Conservation (phyloP, 2,329 filamentous ascomycete genomes). For the Incumbomyces delicatus region DNA sequence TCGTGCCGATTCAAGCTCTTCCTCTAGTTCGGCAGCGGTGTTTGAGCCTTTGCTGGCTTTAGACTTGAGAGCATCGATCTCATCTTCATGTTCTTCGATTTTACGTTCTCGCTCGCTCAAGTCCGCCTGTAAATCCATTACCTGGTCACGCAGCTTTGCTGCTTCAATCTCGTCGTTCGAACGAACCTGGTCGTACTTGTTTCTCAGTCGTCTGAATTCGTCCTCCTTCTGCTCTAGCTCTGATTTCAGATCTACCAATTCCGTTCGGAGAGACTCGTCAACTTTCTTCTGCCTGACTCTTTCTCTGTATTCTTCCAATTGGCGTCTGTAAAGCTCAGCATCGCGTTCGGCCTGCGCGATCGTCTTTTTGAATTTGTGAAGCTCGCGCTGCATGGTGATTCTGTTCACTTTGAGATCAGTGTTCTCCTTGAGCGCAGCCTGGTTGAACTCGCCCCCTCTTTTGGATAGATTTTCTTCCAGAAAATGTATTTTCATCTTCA, state of each 20-base stretch:
- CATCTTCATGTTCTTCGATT: constrained; percentile 65
- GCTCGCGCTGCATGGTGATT: constrained; percentile 77
- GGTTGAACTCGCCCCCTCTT: constrained; percentile 79
- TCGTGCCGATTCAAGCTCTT: constrained; percentile 38
- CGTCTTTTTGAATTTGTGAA: constrained; percentile 77
- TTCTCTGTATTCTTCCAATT: constrained; percentile 74
- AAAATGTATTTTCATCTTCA: constrained; percentile 96
- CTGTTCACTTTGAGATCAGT: constrained; percentile 91
- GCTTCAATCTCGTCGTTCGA: constrained; percentile 47
- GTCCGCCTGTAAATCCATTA: constrained; percentile 66
- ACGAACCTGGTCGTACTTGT: constrained; percentile 48
- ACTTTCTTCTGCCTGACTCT: constrained; percentile 66
- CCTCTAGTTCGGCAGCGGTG: constrained; percentile 38
- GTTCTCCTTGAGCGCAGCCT: constrained; percentile 83
- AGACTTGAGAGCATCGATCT: constrained; percentile 56
- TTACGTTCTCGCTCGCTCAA: constrained; percentile 65
- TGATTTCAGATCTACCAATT: constrained; percentile 43
- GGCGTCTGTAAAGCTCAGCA: constrained; percentile 70
- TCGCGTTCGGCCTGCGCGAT: constrained; percentile 75
- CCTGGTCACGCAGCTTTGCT: constrained; percentile 60
- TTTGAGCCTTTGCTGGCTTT: constrained; percentile 34
- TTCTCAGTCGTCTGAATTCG: constrained; percentile 47
- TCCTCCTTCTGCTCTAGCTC: constrained; percentile 41
- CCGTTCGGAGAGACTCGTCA: constrained; percentile 58
- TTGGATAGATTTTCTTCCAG: constrained; percentile 84